Base-by-base conservation (phyloP, 345 rosid genomes). In the Citropsis articulata region DNA sequence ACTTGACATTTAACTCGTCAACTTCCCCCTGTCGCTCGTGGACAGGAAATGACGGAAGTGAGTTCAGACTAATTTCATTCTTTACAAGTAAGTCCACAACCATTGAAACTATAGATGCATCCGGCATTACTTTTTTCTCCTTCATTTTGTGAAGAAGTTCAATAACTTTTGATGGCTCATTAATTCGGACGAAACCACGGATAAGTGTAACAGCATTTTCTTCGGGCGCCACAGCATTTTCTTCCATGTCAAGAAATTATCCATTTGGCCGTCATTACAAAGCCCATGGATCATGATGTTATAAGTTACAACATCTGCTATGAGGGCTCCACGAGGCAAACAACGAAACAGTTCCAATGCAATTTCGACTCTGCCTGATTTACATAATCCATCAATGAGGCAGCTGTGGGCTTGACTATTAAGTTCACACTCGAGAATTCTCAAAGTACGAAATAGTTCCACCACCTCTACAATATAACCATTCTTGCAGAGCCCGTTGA, bases 331-430 rank as follows among this genome's bases (percentile, higher is more conserved):
- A 19, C 10, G 24, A 56, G 61, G 10, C 24, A 56, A 7, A 18
- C 25, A 22, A 0, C 0, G 10, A 56, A 56, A 56, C 7, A 56
- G 25, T 56, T 56, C 61, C 61, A 2, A 56, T 0, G 24, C 61
- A 56, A 1, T 6, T 22, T 56, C 10, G 0, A 56, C 10, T 22
- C 0, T 56, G 3, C 9, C 9, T 0, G 0, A 0, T 22, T 56
- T 56, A 22, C 61, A 56, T 1, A 56, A 22, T 19, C 61, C 61
- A 7, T 56, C 61, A 56, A 56, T 56, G 10, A 56, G 25, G n/a
- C 61, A 56, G 61, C 0, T 56, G 61, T 19, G 22, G n/a, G 61
- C 8, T 22, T 0, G 0, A 1, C 4, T 50, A 16, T 1, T 2
- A 50, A 50, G 55, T 50, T 50, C 55, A 13, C 4, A 48, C 55